Base-by-base conservation (phyloP, 805 yeast species). In the Wickerhamomyces chaumierensis region DNA sequence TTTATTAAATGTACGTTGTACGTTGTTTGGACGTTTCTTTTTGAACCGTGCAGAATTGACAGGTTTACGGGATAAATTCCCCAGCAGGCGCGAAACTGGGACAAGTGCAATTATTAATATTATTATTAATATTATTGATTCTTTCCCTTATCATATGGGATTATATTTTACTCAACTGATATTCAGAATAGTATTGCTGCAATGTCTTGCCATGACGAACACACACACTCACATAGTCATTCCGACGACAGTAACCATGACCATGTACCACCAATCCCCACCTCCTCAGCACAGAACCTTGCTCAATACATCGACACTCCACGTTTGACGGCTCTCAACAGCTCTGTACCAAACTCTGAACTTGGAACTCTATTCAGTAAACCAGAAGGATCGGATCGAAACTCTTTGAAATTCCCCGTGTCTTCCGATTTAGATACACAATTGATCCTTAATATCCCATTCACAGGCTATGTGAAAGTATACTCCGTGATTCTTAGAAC, bases 371-470 rank as follows among this genome's bases (percentile, higher is more conserved):
- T 61, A 17, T 71, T 88, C 56, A 79, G 78, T 46, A 48, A 64
- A 2, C 58, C 65, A 35, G 29, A 25, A 13, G 14, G 29, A 7
- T 6, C 11, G 15, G 71, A 66, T 2, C 62, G 66, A 6, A 71
- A 72, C 43, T 57, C 64, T n/a, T 46, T 73, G 9, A 42, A 75
- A 62, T 45, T 60, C 29, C 49, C 59, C 62, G 53, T 77, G 35
- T 62, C 73, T 57, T 73, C 83, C 1, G 96, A 88, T 55, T 76
- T 82, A 2, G 97, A 90, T 52, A 74, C 79, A 42, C 96, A 90
- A 55, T 46, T 88, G 47, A 71, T 88, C 25, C 47, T 90, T 25
- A 71, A 75, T 38, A 72, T 90, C 21, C 96, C 96, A 21, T 90
- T 90, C 51, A 76, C 80, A 12, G 82, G 81, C 1, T 62, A 71